A percentile compares a stretch with the other conserved stretches of the same genome.
These are phyloP conservation scores for Nicotiana paniculata DNA, from an alignment of 257 asterid species.

Conservation along the genomic window DNA sequence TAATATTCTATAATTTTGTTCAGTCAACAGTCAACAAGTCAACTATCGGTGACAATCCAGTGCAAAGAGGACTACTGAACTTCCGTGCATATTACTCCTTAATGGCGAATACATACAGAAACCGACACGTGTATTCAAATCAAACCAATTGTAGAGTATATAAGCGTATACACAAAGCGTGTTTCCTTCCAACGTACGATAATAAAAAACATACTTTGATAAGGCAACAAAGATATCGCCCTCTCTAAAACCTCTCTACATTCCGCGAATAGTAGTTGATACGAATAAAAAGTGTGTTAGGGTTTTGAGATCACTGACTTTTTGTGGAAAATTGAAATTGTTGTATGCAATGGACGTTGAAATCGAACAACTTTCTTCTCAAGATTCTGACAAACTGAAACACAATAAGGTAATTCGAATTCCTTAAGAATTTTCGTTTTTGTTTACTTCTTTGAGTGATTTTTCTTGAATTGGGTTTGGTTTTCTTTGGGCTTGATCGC, in stretches of 20 bases:
- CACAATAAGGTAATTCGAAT: not conserved
- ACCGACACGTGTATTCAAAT: not conserved
- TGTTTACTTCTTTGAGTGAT: not conserved
- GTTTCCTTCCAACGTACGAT: not conserved
- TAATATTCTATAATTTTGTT: not conserved
- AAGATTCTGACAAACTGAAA: not conserved
- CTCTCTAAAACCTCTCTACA: not conserved
- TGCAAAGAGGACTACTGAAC: not conserved
- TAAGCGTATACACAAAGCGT: not conserved
- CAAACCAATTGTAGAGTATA: not conserved
- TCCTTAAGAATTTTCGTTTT: not conserved
- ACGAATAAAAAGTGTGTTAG: not conserved
- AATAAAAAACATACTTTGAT: not conserved
- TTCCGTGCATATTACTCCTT: not conserved
- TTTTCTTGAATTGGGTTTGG: not conserved
- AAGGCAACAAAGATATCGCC: not conserved
- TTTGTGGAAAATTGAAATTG: not conserved
- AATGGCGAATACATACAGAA: not conserved
- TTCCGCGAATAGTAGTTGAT: not conserved
- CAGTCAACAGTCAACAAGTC: not conserved
- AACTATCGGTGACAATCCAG: not conserved
- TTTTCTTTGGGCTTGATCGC: not conserved
- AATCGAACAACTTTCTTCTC: not conserved
- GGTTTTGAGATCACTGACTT: not conserved
- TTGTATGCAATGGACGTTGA: not conserved